Evolutionary conservation across 192 early-diverging fungal genomes (phyloP).

Genomic region (Paraglomus brasilianum): DNA sequence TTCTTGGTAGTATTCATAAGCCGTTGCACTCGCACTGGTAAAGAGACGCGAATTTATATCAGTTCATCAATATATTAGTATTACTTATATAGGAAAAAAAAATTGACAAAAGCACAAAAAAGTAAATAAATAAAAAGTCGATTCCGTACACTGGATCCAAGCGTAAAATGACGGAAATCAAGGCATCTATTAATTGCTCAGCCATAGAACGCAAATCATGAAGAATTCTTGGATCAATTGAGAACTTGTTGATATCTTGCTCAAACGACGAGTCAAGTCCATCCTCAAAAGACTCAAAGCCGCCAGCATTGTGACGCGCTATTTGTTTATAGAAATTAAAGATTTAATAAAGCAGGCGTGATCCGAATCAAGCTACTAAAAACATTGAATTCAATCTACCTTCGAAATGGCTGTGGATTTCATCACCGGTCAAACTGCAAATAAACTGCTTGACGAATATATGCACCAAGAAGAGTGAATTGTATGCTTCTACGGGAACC

Average conservation of each 20-base stretch:
- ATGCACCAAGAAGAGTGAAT: slow-evolving; percentile 64
- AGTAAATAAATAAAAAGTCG: not conserved
- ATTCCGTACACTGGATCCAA: slow-evolving; percentile 53
- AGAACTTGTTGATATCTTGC: slow-evolving; percentile 42
- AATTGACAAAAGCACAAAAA: too few relatives aligned
- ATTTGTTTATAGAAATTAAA: slow-evolving; percentile 2
- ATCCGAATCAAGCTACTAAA: not conserved
- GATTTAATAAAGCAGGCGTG: not conserved
- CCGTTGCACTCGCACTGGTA: slow-evolving; percentile 45
- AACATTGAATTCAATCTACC: slow-evolving; percentile 34
- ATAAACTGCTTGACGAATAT: slow-evolving; percentile 69
- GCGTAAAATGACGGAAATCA: slow-evolving; percentile 54
- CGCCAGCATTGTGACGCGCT: slow-evolving; percentile 2
- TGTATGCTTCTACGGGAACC: slow-evolving; percentile 61
- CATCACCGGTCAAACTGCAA: slow-evolving; percentile 49
- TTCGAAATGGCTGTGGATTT: slow-evolving; percentile 64
- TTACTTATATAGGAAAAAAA: too few relatives aligned
- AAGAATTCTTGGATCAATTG: slow-evolving; percentile 42
- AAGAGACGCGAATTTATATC: not conserved
- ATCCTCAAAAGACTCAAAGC: slow-evolving; percentile 29
- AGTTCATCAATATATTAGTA: not conserved
- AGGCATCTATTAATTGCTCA: slow-evolving; percentile 55
- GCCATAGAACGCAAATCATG: slow-evolving; percentile 50
- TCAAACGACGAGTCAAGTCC: slow-evolving; percentile 40
- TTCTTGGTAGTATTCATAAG: slow-evolving; percentile 71